Percentiles rank a stretch among this genome's conserved stretches.
Conservation (phyloP, 345 rosid species). For the Noccaea bulbosa region DNA sequence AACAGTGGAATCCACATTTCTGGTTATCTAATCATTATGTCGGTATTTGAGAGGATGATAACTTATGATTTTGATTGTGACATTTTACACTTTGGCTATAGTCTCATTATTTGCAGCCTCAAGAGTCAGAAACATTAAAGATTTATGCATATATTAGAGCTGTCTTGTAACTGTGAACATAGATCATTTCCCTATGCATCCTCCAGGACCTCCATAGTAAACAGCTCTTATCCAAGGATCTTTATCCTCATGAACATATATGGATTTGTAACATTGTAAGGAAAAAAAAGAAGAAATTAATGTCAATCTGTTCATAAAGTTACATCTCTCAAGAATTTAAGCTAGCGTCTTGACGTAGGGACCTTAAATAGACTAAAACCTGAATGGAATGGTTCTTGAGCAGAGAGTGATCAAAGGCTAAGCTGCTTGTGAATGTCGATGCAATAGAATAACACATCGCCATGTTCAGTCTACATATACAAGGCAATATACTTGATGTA, state of each 20-base stretch:
- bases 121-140: not conserved
- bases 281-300: not conserved
- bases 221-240: conserved; percentile 7
- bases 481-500: not conserved
- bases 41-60: not conserved
- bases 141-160: not conserved
- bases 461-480: conserved; percentile 29
- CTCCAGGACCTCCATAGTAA: conserved; percentile 31
- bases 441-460: conserved; percentile 35
- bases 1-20: conserved; percentile 14
- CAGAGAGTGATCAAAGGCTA: conserved; percentile 35
- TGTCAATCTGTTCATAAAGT: not conserved
- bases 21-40: conserved; percentile 14
- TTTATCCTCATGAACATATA: not conserved
- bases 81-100: not conserved
- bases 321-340: not conserved
- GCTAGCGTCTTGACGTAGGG: not conserved
- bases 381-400: conserved; percentile 27
- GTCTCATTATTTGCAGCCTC: conserved; percentile 20
- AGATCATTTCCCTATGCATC: conserved; percentile 22
- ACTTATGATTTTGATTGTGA: not conserved
- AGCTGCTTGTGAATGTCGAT: conserved; percentile 34
- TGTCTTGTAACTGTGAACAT: conserved; percentile 2
- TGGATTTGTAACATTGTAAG: conserved; percentile 7
- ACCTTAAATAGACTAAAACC: not conserved